Evolutionary conservation across 2,329 filamentous ascomycete species (phyloP), one percentile per base, ranked within the genome.

Genomic region (Colletotrichum sansevieriae): DNA sequence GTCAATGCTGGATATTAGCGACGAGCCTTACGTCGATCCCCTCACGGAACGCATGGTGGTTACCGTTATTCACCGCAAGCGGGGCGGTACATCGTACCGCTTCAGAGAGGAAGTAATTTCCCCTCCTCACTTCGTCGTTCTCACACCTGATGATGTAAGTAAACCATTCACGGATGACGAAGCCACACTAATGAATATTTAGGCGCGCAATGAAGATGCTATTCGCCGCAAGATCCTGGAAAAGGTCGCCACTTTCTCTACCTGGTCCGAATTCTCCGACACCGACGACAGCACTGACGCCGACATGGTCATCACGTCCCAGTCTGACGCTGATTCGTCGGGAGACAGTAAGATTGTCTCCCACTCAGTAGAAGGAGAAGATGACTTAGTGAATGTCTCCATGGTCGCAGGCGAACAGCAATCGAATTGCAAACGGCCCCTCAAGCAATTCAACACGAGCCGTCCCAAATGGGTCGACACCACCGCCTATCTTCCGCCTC

Each of bases 331-430:
- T 3, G 88, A 92, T 71, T 91, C 89, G 4, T 90, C 90, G 4
- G 88, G 87, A 10, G 92, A 92, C 72, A 84, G 87, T 22, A 92
- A 91, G 75, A 85, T 97, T 54, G 88, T 91, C 66, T 91, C 93
- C 51, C 87, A 89, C 33, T 97, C 95, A 3, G 87, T 97, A 2
- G 91, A 95, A 76, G 92, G 94, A 10, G 95, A 98, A 77, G 95
- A 98, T 70, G 93, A 93, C 70, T 89, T 98, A 75, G 92, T 98
- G 6, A 93, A 98, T 76, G 90, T 99, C 15, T 92, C 92, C 0
- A 95, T 98, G 91, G 90, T 89, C 61, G 91, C 94, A 73, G 82
- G 83, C 2, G 76, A 76, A 15, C 82, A 85, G 65, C 72, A 75
- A 61, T 63, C 71, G 41, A 62, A 70, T 18, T 71, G 70, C 11